Evolutionary conservation across 2,329 filamentous ascomycete genomes (phyloP), one percentile per base, ranked within the genome.

Genomic region (Coniella lustricola): DNA sequence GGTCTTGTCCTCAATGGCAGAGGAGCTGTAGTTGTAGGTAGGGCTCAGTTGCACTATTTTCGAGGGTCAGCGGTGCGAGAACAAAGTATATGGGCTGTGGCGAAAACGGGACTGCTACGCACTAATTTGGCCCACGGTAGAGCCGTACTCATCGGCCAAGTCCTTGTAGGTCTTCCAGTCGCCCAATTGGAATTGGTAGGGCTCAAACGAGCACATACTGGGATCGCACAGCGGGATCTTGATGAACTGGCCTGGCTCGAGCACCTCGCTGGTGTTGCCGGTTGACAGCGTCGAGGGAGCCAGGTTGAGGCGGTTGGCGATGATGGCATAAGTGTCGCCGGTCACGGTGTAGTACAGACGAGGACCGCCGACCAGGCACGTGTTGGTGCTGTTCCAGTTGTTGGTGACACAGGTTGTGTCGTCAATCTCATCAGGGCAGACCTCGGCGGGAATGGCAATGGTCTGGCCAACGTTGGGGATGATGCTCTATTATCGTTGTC

Each of bases 371-470:
- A n/a, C 9, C 35, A 46, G 44, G 35, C 44, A 46, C 2, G 35
- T 21, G 22, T 46, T 46, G 34, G 44, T 46, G 35, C 35, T 39
- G 44, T 46, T 39, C n/a, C 31, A 46, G 44, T 46, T 46, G 35
- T 46, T 25, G 35, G 39, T 16, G 9, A 46, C 35, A 25, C 44
- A 46, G 35, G 9, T 38, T 4, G 44, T 46, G 44, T 46, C 16
- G 35, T 46, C 44, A 18, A 46, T 33, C 44, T 46, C 44, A 17
- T 46, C 44, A 9, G 44, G 44, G 44, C 44, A 46, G 34, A 46
- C 44, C 36, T 46, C 44, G 22, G 35, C 10, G 8, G 44, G 44
- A 16, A 46, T 46, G 16, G 18, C 36, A 18, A 46, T 46, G 34
- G 22, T 31, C 35, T 46, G 44, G 13, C 44, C 44, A 16, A 46